Evolutionary conservation across 305 asterid species (phyloP), one percentile per base, ranked within the genome.

Genomic region (Fraxinus sp.): DNA sequence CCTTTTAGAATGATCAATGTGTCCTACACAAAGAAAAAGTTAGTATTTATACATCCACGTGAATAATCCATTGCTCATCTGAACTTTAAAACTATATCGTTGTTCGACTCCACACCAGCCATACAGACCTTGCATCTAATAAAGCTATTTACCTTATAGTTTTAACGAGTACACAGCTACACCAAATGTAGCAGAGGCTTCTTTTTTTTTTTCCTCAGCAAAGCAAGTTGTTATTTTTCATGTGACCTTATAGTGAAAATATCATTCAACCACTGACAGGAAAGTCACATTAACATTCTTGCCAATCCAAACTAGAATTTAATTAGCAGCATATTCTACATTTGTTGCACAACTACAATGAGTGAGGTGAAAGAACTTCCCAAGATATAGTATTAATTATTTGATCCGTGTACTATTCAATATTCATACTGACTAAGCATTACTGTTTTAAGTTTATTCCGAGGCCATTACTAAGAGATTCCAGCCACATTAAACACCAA

Each of bases 1-100:
- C 89, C 95, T 91, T 72, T 94, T 93, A 2, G 99, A 93, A 86
- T 95, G 99, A 90, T 97, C 97, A 75, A 97, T 93, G 86, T 97
- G 87, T 77, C 98, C 98, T 97, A 90, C 87, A 81, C 66, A 57
- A 82, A 87, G 71, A 73, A 80, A 79, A 37, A 26, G 70, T 68
- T 71, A 81, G 32, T 57, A 70, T 52, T 77, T 62, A 80, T 59
- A 39, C 46, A 82, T 59, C 66, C 59, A 57, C 83, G 70, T 64
- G 77, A 70, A 64, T 9, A 37, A 79, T 43, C 5, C 26, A 64
- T 20, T 5, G 52, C 73, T 46, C 52, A 35, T 24, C 57, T 71
- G n/a, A 78, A 80, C 79, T 77, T 83, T 80, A 80, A 64, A 14
- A 41, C 36, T 32, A 68, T 24, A 24, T 22, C 14, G 32, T 62